Evolutionary conservation across 768 basidiomycete species (phyloP).

Genomic region (Hemileccinum impolitum): DNA sequence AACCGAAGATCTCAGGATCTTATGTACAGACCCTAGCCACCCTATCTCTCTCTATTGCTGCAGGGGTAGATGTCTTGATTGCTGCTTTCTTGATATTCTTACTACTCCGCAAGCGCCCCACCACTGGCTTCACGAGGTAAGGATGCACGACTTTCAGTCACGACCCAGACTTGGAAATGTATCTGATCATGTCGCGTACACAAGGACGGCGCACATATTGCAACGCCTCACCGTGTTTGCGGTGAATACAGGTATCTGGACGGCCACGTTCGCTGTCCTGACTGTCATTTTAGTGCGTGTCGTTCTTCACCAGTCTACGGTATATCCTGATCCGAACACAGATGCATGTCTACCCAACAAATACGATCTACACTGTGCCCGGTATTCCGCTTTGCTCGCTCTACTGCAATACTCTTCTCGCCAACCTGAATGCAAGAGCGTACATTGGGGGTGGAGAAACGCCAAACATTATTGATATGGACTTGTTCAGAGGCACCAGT

Average conservation of each 20-base stretch:
- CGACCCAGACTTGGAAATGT: neutral
- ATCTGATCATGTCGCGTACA: neutral
- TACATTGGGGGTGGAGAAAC: neutral
- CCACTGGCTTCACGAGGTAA: neutral
- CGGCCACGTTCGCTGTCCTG: constrained; percentile 49
- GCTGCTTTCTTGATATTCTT: neutral
- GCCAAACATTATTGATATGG: neutral
- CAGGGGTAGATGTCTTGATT: neutral
- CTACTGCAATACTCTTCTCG: constrained; percentile 4
- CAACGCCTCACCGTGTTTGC: constrained; percentile 9
- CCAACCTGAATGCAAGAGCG: neutral
- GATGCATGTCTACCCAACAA: neutral
- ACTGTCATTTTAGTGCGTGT: constrained; percentile 43
- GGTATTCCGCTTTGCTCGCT: neutral
- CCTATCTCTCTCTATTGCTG: neutral
- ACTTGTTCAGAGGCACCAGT: too few species aligned
- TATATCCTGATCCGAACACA: neutral
- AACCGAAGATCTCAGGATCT: neutral
- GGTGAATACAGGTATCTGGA: constrained; percentile 37
- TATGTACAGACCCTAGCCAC: neutral
- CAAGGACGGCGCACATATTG: constrained; percentile 6
- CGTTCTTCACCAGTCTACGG: neutral
- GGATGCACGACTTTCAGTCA: neutral
- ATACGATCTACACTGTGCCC: neutral
- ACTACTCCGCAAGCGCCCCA: neutral